A percentile compares a stretch with the other conserved stretches of the same genome.
Conservation (phyloP, 2,329 filamentous ascomycete genomes). For the Pestalotiopsis sp. region DNA sequence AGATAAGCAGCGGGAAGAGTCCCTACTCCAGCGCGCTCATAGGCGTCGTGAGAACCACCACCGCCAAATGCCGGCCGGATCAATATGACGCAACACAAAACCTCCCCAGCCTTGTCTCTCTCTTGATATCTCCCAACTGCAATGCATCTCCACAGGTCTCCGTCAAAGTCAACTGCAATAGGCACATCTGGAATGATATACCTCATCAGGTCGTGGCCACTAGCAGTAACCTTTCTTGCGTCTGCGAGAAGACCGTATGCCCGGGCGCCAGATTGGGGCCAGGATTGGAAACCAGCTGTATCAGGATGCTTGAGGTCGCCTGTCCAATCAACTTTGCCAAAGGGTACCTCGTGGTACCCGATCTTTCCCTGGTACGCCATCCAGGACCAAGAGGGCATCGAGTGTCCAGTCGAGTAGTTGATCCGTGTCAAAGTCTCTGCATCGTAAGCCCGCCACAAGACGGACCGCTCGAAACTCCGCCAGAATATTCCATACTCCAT, state of each 20-base stretch:
- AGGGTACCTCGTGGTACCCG: not conserved
- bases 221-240: not conserved
- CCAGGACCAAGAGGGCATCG: slow-evolving; percentile 6
- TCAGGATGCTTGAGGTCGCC: not conserved
- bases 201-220: not conserved
- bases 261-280: no score
- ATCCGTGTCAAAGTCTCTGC: not conserved
- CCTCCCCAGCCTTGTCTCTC: not conserved
- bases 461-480: not conserved
- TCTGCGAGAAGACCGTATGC: not conserved
- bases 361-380: not conserved
- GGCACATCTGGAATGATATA: not conserved
- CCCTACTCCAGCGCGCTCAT: not conserved
- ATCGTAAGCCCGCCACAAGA: slow-evolving; percentile 10
- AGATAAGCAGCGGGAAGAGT: not conserved
- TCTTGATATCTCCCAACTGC: not conserved
- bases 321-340: not conserved
- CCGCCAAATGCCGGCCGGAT: not conserved
- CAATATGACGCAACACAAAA: not conserved
- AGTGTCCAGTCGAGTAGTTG: not conserved
- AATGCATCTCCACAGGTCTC: not conserved
- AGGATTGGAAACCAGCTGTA: no score
- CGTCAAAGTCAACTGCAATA: not conserved
- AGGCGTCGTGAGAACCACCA: not conserved
- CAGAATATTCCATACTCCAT: slow-evolving; percentile 8